Evolutionary conservation across 768 basidiomycete species (phyloP), one percentile per base, ranked within the genome.

Genomic region (Russula brevipes): DNA sequence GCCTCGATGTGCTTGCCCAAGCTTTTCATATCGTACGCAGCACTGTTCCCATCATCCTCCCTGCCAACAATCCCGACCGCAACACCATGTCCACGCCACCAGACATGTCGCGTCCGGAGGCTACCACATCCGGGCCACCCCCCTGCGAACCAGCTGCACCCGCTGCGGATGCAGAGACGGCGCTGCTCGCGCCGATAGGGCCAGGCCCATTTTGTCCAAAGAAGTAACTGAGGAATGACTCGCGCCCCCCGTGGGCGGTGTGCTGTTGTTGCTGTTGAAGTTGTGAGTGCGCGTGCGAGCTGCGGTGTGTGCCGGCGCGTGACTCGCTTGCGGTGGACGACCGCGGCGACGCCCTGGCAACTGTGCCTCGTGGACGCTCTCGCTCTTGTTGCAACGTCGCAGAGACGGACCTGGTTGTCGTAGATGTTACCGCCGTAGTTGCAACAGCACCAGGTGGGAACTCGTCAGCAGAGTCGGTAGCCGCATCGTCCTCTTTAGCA

Each of bases 21-120:
- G 71, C 94, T 97, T 81, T 94, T 98, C 97, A 99, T 99, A 73
- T 98, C 97, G 73, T 86, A 98, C 52, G 91, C 94, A 59, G 94
- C 89, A 69, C 81, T 89, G 72, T 79, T 89, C 53, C 82, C 88
- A 69, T 94, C 91, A 55, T 82, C 75, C 85, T 87, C 14, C 84
- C 82, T 19, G 83, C 83, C 82, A 89, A 80, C 33, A 90, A 72
- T 4, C 89, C 88, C 14, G 81, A 76, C 38, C 81, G 79, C 51
- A 84, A 73, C 39, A 76, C 67, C 16, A 76, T 71, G 54, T 88
- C 86, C 9, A 75, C 72, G 3, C 78, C 82, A 14, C 78, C 82
- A 12, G 84, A 85, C 42, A 88, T 68, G 66, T 91, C 89, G 54
- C 87, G 76, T 11, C 89, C 89, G 6, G 82, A 79, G 16, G 83